These are phyloP conservation scores for Fistulifera solaris DNA, from an alignment of 108 stramenopile species.

Conservation along the genomic window DNA sequence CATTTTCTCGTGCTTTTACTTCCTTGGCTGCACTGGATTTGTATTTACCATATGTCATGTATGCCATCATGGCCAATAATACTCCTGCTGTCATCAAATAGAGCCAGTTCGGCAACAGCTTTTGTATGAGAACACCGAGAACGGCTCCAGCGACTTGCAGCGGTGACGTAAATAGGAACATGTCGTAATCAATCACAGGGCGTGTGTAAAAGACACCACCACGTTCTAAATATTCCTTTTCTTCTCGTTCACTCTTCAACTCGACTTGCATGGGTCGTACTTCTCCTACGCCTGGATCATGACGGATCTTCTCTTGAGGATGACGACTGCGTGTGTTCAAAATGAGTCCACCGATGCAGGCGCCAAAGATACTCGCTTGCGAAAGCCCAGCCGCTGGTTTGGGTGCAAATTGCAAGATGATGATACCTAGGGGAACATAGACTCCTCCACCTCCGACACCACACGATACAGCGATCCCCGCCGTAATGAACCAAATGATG, in stretches of 20 bases:
- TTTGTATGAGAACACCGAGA: constrained; percentile 49
- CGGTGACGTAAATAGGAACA: constrained; percentile 55
- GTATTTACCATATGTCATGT: constrained; percentile 51
- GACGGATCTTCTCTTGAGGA: constrained; percentile 23
- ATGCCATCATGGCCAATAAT: constrained; percentile 40
- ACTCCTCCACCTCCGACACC: constrained; percentile 72
- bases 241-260: constrained; percentile 20
- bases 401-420: constrained; percentile 49
- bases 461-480: constrained; percentile 48
- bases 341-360: constrained; percentile 44
- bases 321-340: constrained; percentile 44
- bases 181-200: constrained; percentile 64
- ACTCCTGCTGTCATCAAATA: constrained; percentile 37
- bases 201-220: constrained; percentile 42
- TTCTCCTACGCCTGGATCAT: constrained; percentile 16
- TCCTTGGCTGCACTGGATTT: too few species aligned
- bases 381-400: constrained; percentile 46
- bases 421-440: constrained; percentile 61
- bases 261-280: constrained; percentile 2
- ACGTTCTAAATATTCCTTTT: constrained; percentile 13
- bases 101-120: constrained; percentile 53
- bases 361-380: constrained; percentile 63
- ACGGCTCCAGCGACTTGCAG: constrained; percentile 73
- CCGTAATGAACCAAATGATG: constrained; percentile 53
- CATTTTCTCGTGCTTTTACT: not conserved